These are phyloP conservation scores for Rhodamnia rubescens DNA, from an alignment of 345 rosid genomes.

Conservation along the genomic window DNA sequence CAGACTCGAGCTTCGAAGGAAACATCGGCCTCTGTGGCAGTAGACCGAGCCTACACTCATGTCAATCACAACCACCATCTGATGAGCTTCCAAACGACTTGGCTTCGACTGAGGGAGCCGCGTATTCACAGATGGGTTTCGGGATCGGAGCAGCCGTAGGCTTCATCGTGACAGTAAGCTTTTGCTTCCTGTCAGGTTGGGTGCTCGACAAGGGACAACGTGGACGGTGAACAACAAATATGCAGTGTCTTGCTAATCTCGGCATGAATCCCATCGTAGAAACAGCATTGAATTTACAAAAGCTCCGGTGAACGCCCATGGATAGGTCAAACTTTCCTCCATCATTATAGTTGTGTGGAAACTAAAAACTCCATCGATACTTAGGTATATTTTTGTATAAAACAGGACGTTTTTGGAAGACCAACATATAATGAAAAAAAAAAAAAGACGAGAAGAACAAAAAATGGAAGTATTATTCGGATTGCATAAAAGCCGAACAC, in stretches of 20 bases:
- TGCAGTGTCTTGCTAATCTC: not conserved
- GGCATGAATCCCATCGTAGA: not conserved
- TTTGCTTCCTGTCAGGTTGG: conserved; percentile 21
- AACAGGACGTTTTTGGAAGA: too few relatives aligned
- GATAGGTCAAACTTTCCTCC: not conserved
- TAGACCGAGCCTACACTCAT: not conserved
- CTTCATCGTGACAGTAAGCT: not conserved
- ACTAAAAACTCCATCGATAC: not conserved
- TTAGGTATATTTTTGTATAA: not conserved
- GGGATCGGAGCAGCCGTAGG: conserved; percentile 11
- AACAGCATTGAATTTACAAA: not conserved
- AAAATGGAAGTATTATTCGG: not conserved
- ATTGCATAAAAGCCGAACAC: not conserved
- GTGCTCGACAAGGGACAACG: not conserved
- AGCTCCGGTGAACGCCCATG: not conserved
- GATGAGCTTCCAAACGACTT: not conserved
- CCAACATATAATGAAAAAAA: too few relatives aligned
- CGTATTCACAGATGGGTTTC: not conserved
- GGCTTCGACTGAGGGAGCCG: not conserved
- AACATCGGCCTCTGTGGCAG: conserved; percentile 8
- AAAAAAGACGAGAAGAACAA: too few relatives aligned
- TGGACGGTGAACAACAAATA: not conserved
- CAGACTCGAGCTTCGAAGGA: conserved; percentile 17
- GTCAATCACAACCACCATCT: not conserved
- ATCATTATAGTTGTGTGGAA: not conserved